phyloP scores from a whole-genome alignment of 352 stramenopile species.

The Globisporangium ultimum region DNA sequence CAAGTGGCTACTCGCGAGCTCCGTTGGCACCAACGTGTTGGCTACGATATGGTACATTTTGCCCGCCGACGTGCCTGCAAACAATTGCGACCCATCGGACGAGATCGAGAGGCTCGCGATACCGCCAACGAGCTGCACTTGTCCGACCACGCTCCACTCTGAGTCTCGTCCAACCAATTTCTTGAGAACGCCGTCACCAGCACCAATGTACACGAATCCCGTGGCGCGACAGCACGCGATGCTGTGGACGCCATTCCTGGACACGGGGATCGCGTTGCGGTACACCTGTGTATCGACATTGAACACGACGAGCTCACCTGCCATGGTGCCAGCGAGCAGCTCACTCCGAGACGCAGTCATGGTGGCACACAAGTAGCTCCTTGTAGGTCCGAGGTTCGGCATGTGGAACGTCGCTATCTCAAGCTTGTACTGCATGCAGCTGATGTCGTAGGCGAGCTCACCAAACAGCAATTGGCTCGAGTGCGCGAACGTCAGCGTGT shows the following conservation, averaged over 20 bases:
- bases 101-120: conserved; percentile 77
- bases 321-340: conserved; percentile 58
- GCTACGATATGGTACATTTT: conserved; percentile 68
- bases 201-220: conserved; percentile 75
- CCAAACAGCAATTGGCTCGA: conserved; percentile 59
- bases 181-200: conserved; percentile 84
- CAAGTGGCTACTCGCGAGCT: conserved; percentile 67
- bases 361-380: conserved; percentile 63
- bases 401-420: conserved; percentile 64
- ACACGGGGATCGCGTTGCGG: conserved; percentile 57
- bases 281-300: conserved; percentile 65
- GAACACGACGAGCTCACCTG: conserved; percentile 87
- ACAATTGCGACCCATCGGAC: conserved; percentile 43
- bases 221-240: conserved; percentile 58
- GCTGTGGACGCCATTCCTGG: conserved; percentile 73
- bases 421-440: conserved; percentile 76
- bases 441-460: conserved; percentile 71
- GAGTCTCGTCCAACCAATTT: conserved; percentile 73
- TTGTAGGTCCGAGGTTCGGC: conserved; percentile 67
- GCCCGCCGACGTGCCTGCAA: conserved; percentile 67
- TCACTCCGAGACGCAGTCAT: conserved; percentile 53
- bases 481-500: conserved; percentile 61
- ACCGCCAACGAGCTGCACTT: conserved; percentile 79
- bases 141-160: conserved; percentile 79
- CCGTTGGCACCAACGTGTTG: conserved; percentile 40